Percentiles rank a stretch among this genome's conserved stretches.
These are phyloP conservation scores for Saccharomycopsis oosterbeekiorum DNA, from an alignment of 805 yeast genomes.

Conservation along the genomic window DNA sequence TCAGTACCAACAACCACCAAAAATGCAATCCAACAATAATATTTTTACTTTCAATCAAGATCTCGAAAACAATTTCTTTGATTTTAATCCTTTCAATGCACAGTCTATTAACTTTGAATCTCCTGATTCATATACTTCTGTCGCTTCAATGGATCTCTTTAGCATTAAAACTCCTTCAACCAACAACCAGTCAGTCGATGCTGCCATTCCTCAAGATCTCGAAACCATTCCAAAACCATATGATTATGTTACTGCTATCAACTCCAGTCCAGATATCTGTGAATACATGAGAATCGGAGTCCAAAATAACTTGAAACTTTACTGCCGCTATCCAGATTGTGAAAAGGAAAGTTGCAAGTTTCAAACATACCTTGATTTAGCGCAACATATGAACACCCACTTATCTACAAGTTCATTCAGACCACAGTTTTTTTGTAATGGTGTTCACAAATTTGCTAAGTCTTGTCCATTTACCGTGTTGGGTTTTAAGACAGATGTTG, in stretches of 20 bases:
- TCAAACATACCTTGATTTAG: conserved; percentile 8
- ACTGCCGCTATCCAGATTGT: conserved; percentile 12
- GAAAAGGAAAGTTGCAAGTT: neutral
- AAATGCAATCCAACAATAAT: neutral
- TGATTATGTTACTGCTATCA: conserved; percentile 7
- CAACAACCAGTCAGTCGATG: neutral
- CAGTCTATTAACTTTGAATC: neutral
- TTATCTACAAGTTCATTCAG: conserved; percentile 1
- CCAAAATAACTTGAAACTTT: conserved; percentile 15
- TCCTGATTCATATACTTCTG: neutral
- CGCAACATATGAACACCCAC: conserved; percentile 16
- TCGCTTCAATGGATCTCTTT: neutral
- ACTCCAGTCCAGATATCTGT: neutral
- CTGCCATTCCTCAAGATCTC: neutral
- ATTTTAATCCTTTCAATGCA: neutral
- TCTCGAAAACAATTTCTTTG: neutral
- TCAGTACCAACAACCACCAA: neutral
- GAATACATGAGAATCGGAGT: conserved; percentile 11
- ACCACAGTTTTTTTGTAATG: conserved; percentile 13
- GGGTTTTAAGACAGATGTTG: conserved; percentile 12
- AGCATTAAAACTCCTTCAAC: neutral
- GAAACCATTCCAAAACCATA: neutral
- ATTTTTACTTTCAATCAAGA: neutral
- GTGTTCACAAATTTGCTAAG: conserved; percentile 6
- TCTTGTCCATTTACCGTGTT: conserved; percentile 16